Evolutionary conservation across 2,329 filamentous ascomycete species (phyloP).

Genomic region (Xylariaceae sp.): DNA sequence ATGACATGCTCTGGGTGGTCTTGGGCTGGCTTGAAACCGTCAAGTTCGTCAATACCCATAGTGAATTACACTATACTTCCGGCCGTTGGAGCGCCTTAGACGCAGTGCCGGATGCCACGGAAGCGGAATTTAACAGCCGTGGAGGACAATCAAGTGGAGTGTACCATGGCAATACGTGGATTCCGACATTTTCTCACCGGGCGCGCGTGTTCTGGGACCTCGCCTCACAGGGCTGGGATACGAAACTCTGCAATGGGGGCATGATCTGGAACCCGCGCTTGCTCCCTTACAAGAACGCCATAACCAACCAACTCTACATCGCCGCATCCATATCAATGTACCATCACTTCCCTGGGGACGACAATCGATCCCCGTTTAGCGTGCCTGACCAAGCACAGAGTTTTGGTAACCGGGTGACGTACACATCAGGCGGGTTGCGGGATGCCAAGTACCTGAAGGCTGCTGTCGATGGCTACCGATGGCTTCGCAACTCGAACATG

Average conservation of each 20-base stretch:
- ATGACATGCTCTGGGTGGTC: conserved; percentile 95
- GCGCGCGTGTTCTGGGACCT: conserved; percentile 82
- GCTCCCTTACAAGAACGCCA: conserved; percentile 87
- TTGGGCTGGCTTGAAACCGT: conserved; percentile 83
- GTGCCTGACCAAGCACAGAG: conserved; percentile 12
- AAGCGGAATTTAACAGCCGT: conserved; percentile 14
- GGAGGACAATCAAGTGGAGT: conserved; percentile 35
- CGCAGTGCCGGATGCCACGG: conserved; percentile 22
- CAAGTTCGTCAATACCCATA: conserved; percentile 69
- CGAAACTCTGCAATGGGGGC: conserved; percentile 72
- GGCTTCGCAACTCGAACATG: conserved; percentile 78
- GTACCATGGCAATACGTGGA: conserved; percentile 77
- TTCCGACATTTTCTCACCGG: conserved; percentile 72
- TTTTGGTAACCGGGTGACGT: conserved; percentile 29
- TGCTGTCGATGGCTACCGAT: conserved; percentile 72
- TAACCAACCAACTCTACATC: conserved; percentile 89
- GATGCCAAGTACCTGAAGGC: conserved; percentile 65
- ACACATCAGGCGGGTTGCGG: conserved; percentile 35
- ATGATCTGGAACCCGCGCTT: conserved; percentile 86
- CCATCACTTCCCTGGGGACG: conserved; percentile 76
- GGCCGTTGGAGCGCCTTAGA: conserved; percentile 9
- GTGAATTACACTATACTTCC: conserved; percentile 51
- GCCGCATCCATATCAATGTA: conserved; percentile 86
- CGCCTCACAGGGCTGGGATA: conserved; percentile 75
- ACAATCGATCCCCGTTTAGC: conserved; percentile 64